Conservation (phyloP, 306 rosid species). For the Cucurbita maxima region DNA sequence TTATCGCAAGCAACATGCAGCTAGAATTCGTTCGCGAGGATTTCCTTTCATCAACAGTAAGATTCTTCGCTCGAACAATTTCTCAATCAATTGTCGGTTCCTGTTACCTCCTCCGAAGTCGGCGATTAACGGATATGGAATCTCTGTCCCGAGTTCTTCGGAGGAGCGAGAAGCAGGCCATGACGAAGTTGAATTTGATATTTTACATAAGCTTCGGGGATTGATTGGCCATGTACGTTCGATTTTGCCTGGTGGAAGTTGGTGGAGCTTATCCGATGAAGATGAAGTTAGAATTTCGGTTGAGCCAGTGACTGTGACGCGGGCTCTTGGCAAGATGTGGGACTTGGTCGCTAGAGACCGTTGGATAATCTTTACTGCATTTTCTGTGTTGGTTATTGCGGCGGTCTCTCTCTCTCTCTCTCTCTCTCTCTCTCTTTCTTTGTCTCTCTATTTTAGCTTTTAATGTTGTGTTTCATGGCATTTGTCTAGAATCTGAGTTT, state of each 20-base stretch:
- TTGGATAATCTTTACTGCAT: conserved; percentile 67
- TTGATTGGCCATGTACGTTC: conserved; percentile 22
- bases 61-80: conserved; percentile 2
- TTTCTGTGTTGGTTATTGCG: conserved; percentile 58
- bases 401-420: conserved; percentile 33
- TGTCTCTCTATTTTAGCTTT: neutral
- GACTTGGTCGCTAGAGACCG: conserved; percentile 60
- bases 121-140: conserved; percentile 47
- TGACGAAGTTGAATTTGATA: conserved; percentile 13
- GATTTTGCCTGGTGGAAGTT: conserved; percentile 59
- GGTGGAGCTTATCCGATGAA: conserved; percentile 69
- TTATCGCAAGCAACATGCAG: conserved; percentile 9
- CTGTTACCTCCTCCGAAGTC: conserved; percentile 20
- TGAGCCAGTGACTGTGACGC: conserved; percentile 61
- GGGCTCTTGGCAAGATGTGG: conserved; percentile 79
- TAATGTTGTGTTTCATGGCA: neutral
- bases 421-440: neutral
- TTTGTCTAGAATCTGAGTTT: neutral
- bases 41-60: conserved; percentile 9
- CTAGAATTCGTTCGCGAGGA: neutral
- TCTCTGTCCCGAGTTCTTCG: conserved; percentile 23
- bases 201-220: conserved; percentile 19
- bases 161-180: conserved; percentile 9
- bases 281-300: conserved; percentile 24
- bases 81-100: conserved; percentile 14